Conservation (phyloP, 805 yeast species). For the Ascoidea asiatica region DNA sequence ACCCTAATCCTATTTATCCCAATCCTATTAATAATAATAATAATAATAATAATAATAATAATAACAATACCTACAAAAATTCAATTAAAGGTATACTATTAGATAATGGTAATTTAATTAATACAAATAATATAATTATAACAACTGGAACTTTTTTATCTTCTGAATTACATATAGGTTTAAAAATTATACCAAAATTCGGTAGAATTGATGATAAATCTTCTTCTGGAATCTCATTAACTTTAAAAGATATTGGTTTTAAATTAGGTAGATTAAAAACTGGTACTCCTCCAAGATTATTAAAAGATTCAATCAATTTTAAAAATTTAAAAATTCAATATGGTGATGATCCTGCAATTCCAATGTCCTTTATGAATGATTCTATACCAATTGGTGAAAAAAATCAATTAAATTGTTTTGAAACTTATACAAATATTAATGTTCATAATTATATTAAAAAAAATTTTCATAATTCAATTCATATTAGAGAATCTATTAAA, state of each 20-base stretch:
- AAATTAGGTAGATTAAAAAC: conserved; percentile 83
- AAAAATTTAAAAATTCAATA: conserved; percentile 47
- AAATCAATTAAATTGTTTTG: conserved; percentile 55
- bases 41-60: conserved; percentile 3
- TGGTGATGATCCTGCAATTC: conserved; percentile 76
- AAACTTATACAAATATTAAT: conserved; percentile 64
- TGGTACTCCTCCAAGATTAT: conserved; percentile 92
- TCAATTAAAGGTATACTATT: conserved; percentile 60
- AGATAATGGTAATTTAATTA: conserved; percentile 48
- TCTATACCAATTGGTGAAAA: conserved; percentile 39
- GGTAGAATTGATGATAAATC: conserved; percentile 93
- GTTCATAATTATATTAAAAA: conserved; percentile 56
- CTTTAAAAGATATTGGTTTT: conserved; percentile 68
- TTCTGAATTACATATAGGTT: conserved; percentile 90
- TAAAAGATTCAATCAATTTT: conserved; percentile 59
- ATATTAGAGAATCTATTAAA: conserved; percentile 83
- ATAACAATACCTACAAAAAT: conserved; percentile 19
- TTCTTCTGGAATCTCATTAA: conserved; percentile 75
- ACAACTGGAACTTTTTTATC: conserved; percentile 94
- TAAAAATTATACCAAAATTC: conserved; percentile 56
- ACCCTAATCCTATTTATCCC: conserved; percentile 15
- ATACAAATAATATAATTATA: conserved; percentile 59
- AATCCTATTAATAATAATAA: too few relatives aligned
- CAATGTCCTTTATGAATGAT: conserved; percentile 80
- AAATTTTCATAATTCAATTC: conserved; percentile 75